Evolutionary conservation across 345 rosid species (phyloP).

Genomic region (Citrus reticulata): DNA sequence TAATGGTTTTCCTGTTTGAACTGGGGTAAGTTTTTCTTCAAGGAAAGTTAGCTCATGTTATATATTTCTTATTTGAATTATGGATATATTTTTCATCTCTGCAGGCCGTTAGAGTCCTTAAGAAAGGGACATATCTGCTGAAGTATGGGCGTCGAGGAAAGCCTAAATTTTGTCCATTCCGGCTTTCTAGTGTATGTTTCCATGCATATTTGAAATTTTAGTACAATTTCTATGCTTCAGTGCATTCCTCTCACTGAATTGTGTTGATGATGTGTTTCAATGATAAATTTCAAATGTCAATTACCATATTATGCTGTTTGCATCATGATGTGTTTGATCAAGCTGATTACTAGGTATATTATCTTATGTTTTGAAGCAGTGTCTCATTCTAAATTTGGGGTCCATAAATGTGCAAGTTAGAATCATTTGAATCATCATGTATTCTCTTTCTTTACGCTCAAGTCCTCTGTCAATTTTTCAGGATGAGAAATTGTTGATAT

Average conservation of each 20-base stretch:
- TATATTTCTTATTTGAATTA: background rate
- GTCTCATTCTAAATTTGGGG: background rate
- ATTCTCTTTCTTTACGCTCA: background rate
- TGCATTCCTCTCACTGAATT: background rate
- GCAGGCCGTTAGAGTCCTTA: conserved; percentile 64
- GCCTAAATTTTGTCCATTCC: conserved; percentile 76
- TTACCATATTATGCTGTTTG: background rate
- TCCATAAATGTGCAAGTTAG: background rate
- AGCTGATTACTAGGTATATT: background rate
- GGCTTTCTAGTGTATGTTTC: conserved; percentile 56
- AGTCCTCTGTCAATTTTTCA: conserved; percentile 16
- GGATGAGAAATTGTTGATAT: conserved; percentile 57
- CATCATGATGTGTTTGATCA: background rate
- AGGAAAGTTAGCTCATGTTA: background rate
- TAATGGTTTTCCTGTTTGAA: background rate
- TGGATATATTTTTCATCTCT: background rate
- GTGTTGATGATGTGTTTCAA: background rate
- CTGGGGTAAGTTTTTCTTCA: background rate
- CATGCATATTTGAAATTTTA: background rate
- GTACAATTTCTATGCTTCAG: background rate
- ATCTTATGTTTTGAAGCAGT: background rate
- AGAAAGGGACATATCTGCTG: conserved; percentile 69
- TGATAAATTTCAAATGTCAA: background rate
- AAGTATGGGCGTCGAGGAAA: conserved; percentile 76
- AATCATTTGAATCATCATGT: background rate